A percentile compares a stretch with the other conserved stretches of the same genome.
Evolutionary conservation across 192 early-diverging fungal genomes (phyloP).

Genomic region (Coemansia sp.): DNA sequence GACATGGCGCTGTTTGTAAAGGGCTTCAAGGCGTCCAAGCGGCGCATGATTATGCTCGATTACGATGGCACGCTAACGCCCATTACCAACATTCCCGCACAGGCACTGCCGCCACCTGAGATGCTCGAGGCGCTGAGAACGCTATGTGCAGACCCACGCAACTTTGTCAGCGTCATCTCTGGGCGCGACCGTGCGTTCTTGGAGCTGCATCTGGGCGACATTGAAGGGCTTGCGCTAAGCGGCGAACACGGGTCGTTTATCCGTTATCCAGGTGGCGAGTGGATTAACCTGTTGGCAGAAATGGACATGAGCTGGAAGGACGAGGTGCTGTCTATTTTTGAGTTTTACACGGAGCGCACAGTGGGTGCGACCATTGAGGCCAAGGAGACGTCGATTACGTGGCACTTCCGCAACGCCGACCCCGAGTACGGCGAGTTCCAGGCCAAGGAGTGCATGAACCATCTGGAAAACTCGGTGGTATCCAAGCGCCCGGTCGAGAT

Average conservation of each 20-base stretch:
- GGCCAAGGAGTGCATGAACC: constrained; percentile 96
- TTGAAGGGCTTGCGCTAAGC: constrained; percentile 76
- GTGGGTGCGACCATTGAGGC: constrained; percentile 91
- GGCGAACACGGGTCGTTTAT: constrained; percentile 97
- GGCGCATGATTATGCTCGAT: constrained; percentile 88
- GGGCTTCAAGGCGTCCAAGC: constrained; percentile 54
- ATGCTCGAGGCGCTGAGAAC: constrained; percentile 74
- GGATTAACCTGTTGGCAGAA: constrained; percentile 71
- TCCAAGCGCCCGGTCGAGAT: constrained; percentile 95
- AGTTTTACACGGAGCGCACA: constrained; percentile 94
- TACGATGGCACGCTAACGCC: constrained; percentile 97
- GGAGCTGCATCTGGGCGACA: constrained; percentile 78
- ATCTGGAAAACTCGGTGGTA: constrained; percentile 85
- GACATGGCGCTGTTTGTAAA: constrained; percentile 26
- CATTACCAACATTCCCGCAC: constrained; percentile 78
- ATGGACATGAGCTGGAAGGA: constrained; percentile 91
- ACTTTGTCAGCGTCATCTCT: constrained; percentile 88
- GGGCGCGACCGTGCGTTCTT: constrained; percentile 85
- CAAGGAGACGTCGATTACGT: constrained; percentile 90
- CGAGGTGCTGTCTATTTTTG: constrained; percentile 90
- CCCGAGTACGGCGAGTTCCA: constrained; percentile 95
- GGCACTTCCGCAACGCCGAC: constrained; percentile 96
- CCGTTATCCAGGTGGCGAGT: constrained; percentile 75
- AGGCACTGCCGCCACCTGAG: constrained; percentile 74
- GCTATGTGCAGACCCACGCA: constrained; percentile 74